phyloP scores from a whole-genome alignment of 805 yeast species.

The Saccharomyces kudriavzevii region DNA sequence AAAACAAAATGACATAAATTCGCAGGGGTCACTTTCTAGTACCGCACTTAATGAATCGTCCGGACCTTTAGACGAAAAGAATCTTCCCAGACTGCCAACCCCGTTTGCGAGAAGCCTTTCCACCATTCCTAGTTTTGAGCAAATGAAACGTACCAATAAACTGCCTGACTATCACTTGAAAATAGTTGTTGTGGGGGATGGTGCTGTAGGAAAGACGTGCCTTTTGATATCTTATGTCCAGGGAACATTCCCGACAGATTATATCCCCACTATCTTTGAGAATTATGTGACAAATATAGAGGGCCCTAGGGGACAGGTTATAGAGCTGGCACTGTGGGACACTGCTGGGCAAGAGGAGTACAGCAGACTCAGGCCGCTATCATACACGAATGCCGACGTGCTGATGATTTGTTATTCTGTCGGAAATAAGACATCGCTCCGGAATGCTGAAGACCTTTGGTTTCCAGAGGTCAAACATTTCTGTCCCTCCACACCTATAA shows the following conservation, averaged over 20 bases:
- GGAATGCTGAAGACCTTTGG: conserved; percentile 76
- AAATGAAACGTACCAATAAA: conserved; percentile 16
- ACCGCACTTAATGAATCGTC: not conserved
- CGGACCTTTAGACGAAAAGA: not conserved
- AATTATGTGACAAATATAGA: conserved; percentile 56
- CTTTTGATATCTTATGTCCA: conserved; percentile 57
- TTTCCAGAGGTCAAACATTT: conserved; percentile 77
- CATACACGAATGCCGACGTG: conserved; percentile 73
- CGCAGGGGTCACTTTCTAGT: not conserved
- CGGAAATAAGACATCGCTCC: conserved; percentile 52
- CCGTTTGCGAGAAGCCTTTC: conserved; percentile 21
- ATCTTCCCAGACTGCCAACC: conserved; percentile 9
- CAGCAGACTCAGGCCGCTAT: conserved; percentile 67
- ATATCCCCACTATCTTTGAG: conserved; percentile 80
- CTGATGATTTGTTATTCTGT: conserved; percentile 70
- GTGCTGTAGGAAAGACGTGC: conserved; percentile 87
- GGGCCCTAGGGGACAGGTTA: conserved; percentile 40
- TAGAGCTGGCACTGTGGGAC: conserved; percentile 77
- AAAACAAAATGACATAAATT: not conserved
- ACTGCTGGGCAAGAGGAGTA: conserved; percentile 89
- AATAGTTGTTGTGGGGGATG: conserved; percentile 81
- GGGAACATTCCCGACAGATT: conserved; percentile 59
- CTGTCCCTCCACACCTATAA: conserved; percentile 70
- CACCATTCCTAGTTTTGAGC: conserved; percentile 23
- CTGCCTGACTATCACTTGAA: conserved; percentile 39